These are phyloP conservation scores for Eucalyptus fibrosa DNA, from an alignment of 345 rosid genomes.

Conservation along the genomic window DNA sequence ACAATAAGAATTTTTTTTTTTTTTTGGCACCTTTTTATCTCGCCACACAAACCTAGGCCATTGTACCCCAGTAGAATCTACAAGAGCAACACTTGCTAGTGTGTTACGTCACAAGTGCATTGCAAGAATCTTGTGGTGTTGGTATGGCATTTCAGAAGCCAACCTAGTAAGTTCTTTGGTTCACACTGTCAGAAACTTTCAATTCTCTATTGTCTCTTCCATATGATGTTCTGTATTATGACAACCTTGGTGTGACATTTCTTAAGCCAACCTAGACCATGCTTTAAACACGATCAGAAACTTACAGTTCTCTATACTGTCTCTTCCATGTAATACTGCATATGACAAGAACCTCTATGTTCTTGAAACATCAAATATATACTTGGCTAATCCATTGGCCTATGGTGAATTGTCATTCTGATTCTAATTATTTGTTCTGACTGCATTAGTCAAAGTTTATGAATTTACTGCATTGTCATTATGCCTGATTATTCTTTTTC, in stretches of 20 bases:
- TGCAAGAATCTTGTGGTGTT: neutral
- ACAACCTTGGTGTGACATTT: neutral
- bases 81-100: neutral
- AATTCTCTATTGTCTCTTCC: neutral
- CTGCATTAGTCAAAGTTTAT: neutral
- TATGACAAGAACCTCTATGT: neutral
- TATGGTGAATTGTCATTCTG: neutral
- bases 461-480: neutral
- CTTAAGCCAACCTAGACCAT: neutral
- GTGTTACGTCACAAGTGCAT: neutral
- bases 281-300: neutral
- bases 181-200: neutral
- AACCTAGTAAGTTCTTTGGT: neutral
- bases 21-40: neutral
- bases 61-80: neutral
- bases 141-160: neutral
- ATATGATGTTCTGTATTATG: neutral
- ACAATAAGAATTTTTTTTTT: neutral
- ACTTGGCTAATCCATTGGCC: neutral
- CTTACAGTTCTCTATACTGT: neutral
- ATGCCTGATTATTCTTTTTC: neutral
- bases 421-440: neutral
- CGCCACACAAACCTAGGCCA: neutral
- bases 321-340: neutral
- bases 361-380: neutral